Evolutionary conservation across 2,329 filamentous ascomycete genomes (phyloP), one percentile per base, ranked within the genome.

Genomic region (Beauveria caledonica): DNA sequence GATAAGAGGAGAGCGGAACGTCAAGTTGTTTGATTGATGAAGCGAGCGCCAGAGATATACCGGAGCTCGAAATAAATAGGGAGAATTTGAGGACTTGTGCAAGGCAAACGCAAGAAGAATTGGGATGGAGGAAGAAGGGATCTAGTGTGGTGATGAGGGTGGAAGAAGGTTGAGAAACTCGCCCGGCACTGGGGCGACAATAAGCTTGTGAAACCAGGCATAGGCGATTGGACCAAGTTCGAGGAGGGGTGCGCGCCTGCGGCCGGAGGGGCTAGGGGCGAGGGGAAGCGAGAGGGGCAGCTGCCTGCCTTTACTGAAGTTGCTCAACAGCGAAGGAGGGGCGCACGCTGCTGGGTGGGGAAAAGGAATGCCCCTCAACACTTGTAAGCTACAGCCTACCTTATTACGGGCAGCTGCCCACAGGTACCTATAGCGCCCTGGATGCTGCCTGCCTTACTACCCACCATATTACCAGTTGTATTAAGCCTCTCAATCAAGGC

Each of bases 1-100:
- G 40, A 62, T 58, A 62, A 60, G 58, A 61, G 46, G 58, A 61
- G 48, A 57, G 51, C 23, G 36, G 40, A 51, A 55, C 55, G 42
- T 51, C n/a, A 27, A 23, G 33, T 45, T 44, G 10, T 17, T 53
- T 44, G 40, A 21, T 53, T 44, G 40, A 39, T 21, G 40, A 29
- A 39, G 48, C 21, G 46, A 58, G 49, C 40, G 10, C 49, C 58
- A 53, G 49, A 33, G 23, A 45, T 52, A n/a, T 48, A 9, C 49
- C 33, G 50, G 49, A 29, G 58, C 58, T 54, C 58, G 40, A 40
- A 23, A 3, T 23, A 29, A 40, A 46, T 21, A 50, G n/a, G 33
- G n/a, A 29, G 6, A 33, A 44, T 15, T 53, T 39, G 58, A 7
- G 21, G n/a, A 52, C n/a, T 52, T 8, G 25, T 19, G 5, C n/a